A percentile compares a stretch with the other conserved stretches of the same genome.
These are phyloP conservation scores for Magnaporthiopsis incrustans DNA, from an alignment of 2,329 filamentous ascomycete species.

Conservation along the genomic window DNA sequence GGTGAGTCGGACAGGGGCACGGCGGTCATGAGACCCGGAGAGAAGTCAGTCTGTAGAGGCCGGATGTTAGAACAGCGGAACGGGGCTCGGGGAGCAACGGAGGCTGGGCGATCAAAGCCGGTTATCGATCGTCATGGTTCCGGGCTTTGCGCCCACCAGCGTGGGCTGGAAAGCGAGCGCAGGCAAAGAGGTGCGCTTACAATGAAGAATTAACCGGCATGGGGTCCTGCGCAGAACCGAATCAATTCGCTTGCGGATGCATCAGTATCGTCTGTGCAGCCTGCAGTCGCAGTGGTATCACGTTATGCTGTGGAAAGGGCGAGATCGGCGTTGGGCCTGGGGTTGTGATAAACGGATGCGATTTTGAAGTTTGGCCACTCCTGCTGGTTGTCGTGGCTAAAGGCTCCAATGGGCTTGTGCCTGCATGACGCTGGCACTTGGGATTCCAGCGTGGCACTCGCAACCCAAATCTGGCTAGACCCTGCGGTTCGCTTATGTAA, in stretches of 20 bases:
- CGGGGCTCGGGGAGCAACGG: background rate
- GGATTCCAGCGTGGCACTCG: background rate
- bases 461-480: background rate
- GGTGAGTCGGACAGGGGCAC: background rate
- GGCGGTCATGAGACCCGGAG: constrained; percentile 7
- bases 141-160: background rate
- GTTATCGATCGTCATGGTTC: background rate
- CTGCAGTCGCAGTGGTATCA: background rate
- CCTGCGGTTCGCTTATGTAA: background rate
- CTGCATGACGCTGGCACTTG: background rate
- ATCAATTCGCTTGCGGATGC: background rate
- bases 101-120: background rate
- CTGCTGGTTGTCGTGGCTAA: background rate
- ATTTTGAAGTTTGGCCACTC: background rate
- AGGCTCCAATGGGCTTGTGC: background rate
- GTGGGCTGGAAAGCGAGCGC: too few relatives aligned
- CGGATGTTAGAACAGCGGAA: background rate
- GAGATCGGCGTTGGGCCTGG: background rate
- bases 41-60: background rate
- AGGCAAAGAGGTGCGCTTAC: background rate
- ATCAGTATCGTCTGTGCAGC: background rate
- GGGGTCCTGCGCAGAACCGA: background rate
- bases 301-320: background rate
- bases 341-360: background rate
- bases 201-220: background rate